Base-by-base conservation (phyloP, 1,284 basidiomycete genomes). In the Ceratobasidium sp. region DNA sequence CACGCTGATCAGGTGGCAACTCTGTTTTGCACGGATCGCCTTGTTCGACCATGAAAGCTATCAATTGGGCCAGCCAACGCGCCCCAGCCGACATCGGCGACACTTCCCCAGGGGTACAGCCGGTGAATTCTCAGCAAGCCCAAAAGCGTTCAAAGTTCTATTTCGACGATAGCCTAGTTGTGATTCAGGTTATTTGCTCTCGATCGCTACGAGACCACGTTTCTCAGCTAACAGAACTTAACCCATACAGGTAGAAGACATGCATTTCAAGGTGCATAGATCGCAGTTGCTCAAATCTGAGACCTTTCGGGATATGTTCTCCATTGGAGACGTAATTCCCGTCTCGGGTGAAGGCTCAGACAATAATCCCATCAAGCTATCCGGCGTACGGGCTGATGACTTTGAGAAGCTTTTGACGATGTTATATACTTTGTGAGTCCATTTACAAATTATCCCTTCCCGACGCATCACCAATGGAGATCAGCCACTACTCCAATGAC, bases 291-390 rank as follows among this genome's bases (percentile, higher is more conserved):
- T 57, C 38, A 38, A 77, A 41, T 78, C 74, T 16, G 30, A 52
- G 6, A 54, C 62, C 10, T 78, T 78, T 38, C 55, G 41, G 33
- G 71, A 75, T 23, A 70, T 78, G 78, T 67, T 78, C 27, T 67
- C 65, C 14, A n/a, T 67, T 33, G 27, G 27, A n/a, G 20, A 44
- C 18, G 35, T 6, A 8, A 23, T 18, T 4, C 4, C 60, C 30
- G 18, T 54, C 60, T 10, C 60, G 14, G 38, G 33, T 5, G 69
- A 73, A 57, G 50, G 50, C 18, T 55, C 67, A n/a, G 71, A 52
- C 30, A 62, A 33, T 18, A 59, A 74, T n/a, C 71, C 71, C 8
- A 74, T 74, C 54, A 54, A 35, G 27, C n/a, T 74, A 35, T n/a
- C 23, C 6, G 71, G 60, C 23, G 48, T 74, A 30, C 27, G 20